phyloP scores from a whole-genome alignment of 345 rosid species.

The Acer negundo region DNA sequence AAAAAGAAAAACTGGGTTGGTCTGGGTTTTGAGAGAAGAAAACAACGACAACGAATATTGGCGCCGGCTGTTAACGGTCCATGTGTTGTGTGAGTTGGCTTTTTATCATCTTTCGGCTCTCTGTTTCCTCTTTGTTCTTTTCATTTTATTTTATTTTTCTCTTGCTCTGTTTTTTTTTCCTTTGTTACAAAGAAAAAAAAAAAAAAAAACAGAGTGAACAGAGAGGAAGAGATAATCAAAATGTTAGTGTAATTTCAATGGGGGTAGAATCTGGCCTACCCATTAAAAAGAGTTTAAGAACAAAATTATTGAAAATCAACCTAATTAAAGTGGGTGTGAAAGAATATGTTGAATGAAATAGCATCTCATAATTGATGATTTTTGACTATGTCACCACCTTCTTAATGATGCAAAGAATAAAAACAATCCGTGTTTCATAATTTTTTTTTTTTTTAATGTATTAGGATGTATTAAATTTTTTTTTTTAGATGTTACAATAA shows the following conservation, averaged over 20 bases:
- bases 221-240: not conserved
- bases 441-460: no score
- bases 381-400: not conserved
- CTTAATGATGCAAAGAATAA: not conserved
- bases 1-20: slow-evolving; percentile 29
- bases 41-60: slow-evolving; percentile 42
- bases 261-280: slow-evolving; percentile 6
- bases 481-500: no score
- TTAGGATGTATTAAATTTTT: no score
- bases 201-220: not conserved
- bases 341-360: slow-evolving; percentile 3
- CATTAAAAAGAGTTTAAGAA: not conserved
- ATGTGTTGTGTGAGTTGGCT: slow-evolving; percentile 40
- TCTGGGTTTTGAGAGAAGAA: slow-evolving; percentile 31
- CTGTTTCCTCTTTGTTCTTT: not conserved
- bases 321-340: slow-evolving; percentile 16
- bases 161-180: not conserved
- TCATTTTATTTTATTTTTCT: not conserved
- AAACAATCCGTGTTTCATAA: no score
- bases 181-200: no score
- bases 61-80: slow-evolving; percentile 63
- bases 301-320: not conserved
- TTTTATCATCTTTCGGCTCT: slow-evolving; percentile 9
- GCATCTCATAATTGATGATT: not conserved
- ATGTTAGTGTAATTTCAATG: not conserved